Evolutionary conservation across 148 eudicot species (phyloP).

Genomic region (Vaccinium darrowii): DNA sequence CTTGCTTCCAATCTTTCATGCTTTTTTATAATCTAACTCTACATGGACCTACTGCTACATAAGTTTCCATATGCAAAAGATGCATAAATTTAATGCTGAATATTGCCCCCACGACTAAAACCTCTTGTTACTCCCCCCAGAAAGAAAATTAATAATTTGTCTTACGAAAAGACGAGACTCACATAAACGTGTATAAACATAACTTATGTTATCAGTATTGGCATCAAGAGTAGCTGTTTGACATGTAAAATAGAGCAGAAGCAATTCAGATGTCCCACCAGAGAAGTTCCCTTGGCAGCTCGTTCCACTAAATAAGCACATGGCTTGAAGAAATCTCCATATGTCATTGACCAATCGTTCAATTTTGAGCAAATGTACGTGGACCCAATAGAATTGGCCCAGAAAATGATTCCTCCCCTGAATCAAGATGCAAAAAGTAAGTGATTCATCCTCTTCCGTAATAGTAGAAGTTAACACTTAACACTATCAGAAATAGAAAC

Average conservation of each 20-base stretch:
- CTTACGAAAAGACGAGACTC: neutral
- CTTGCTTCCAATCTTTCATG: neutral
- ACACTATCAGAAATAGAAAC: slow-evolving; percentile 16
- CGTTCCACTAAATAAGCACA: slow-evolving; percentile 32
- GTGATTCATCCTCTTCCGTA: neutral
- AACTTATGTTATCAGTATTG: neutral
- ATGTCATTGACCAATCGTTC: slow-evolving; percentile 29
- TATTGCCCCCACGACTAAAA: neutral
- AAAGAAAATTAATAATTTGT: neutral
- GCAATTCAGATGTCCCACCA: slow-evolving; percentile 29
- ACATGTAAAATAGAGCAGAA: neutral
- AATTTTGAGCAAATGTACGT: slow-evolving; percentile 31
- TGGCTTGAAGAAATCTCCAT: slow-evolving; percentile 39
- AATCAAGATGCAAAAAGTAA: neutral
- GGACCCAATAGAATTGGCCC: slow-evolving; percentile 34
- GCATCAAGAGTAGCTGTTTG: neutral
- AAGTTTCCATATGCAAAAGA: neutral
- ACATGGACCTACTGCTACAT: neutral
- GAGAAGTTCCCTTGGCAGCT: slow-evolving; percentile 22
- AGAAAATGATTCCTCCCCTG: slow-evolving; percentile 42
- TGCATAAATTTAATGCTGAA: neutral
- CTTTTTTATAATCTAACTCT: neutral
- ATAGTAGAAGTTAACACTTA: neutral
- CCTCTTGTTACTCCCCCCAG: neutral
- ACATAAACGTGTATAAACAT: too few species aligned